Evolutionary conservation across 2,329 filamentous ascomycete species (phyloP), one percentile per base, ranked within the genome.

Genomic region (Aspergillus sp.): DNA sequence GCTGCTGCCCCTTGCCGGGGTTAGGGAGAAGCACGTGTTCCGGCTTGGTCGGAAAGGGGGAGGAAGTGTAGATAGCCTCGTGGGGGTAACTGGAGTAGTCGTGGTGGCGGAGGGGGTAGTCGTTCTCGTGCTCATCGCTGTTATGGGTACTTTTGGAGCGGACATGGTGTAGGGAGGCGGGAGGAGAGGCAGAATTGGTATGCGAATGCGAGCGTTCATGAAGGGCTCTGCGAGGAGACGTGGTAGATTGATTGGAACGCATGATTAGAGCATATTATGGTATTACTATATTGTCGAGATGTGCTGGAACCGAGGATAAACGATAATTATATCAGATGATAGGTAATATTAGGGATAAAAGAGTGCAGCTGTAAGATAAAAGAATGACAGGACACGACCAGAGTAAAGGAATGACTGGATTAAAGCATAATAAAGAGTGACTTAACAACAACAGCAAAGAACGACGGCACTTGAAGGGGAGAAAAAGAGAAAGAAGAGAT

Each of bases 1-100:
- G 64, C 22, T 63, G 56, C 41, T 66, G 65, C n/a, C 65, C 67
- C 57, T 67, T 67, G 10, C 66, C 63, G 3, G 69, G 64, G 37
- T 63, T 65, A 5, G 72, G 72, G 12, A 71, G 53, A 25, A 75
- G 60, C 19, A 74, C 62, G 53, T 75, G 72, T 44, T 70, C 68
- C 13, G 71, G 68, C 48, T 73, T 74, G 10, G 72, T 74, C n/a
- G 72, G 72, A 53, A 70, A 74, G 13, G 72, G 72, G 13, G 66
- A 71, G 33, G 66, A 56, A 9, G 65, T 61, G 55, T 72, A 73
- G 44, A 73, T 59, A 12, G 55, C 55, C 2, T 49, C 44, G 20
- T 58, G 30, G 23, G 47, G 54, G 20, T 69, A 63, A 49, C 59
- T 63, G 23, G 57, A 35, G 25, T 49, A 54, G 23, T 19, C 33